These are phyloP conservation scores for Coniochaeta ligniaria DNA, from an alignment of 2,329 filamentous ascomycete species.

Conservation along the genomic window DNA sequence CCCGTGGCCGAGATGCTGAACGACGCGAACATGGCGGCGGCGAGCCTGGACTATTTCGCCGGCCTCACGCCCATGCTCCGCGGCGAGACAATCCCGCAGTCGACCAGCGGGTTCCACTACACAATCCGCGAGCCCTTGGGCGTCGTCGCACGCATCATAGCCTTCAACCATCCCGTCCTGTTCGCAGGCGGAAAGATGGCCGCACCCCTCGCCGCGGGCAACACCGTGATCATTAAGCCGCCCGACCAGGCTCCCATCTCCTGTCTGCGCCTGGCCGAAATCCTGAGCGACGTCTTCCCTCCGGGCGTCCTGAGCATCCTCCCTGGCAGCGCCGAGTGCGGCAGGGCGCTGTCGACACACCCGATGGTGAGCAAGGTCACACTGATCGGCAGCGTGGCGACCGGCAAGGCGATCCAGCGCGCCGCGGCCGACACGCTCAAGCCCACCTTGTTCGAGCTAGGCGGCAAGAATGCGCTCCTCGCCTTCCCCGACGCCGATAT, in stretches of 20 bases:
- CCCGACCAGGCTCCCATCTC: slow-evolving; percentile 50
- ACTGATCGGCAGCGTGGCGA: slow-evolving; percentile 4
- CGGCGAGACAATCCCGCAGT: slow-evolving; percentile 60
- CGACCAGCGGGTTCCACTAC: slow-evolving; percentile 55
- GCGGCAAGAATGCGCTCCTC: slow-evolving; percentile 54
- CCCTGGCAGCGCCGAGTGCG: slow-evolving; percentile 46
- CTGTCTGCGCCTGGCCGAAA: slow-evolving; percentile 51
- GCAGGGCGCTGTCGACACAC: slow-evolving; percentile 4
- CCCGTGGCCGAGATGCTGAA: slow-evolving; percentile 7
- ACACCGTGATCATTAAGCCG: slow-evolving; percentile 47
- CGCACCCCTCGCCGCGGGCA: slow-evolving; percentile 48
- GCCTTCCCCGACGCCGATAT: slow-evolving; percentile 45
- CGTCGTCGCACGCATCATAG: slow-evolving; percentile 58
- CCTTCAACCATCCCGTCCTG: slow-evolving; percentile 60
- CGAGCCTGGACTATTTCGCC: slow-evolving; percentile 59
- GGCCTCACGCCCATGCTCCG: slow-evolving; percentile 63
- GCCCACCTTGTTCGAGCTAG: slow-evolving; percentile 22
- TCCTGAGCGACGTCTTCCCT: slow-evolving; percentile 63
- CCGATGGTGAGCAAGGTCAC: slow-evolving; percentile 6
- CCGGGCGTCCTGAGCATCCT: slow-evolving; percentile 61
- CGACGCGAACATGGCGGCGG: slow-evolving; percentile 63
- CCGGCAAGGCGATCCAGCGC: slow-evolving; percentile 5
- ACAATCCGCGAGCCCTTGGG: slow-evolving; percentile 60
- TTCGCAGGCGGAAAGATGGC: slow-evolving; percentile 70
- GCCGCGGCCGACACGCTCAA: slow-evolving; percentile 7